Conservation (phyloP, 306 rosid species). For the Castanopsis chinensis region DNA sequence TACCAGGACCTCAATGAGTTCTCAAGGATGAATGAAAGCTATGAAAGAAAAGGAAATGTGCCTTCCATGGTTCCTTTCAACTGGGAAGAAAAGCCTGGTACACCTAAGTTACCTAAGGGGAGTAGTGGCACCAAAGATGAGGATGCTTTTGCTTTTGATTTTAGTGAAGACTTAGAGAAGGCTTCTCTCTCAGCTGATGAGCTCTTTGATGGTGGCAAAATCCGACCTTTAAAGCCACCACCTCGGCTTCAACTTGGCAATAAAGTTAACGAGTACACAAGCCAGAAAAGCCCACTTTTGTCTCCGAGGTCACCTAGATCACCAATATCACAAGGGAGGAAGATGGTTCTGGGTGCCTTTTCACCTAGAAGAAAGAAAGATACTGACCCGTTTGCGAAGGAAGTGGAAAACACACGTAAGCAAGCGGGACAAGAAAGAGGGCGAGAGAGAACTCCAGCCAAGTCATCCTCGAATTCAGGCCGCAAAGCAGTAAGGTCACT, state of each 20-base stretch:
- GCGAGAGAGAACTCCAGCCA: constrained; percentile 37
- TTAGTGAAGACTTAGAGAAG: constrained; percentile 34
- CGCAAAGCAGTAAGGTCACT: constrained; percentile 61
- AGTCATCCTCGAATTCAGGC: constrained; percentile 33
- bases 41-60: neutral
- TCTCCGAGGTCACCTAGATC: constrained; percentile 24
- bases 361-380: constrained; percentile 37
- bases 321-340: constrained; percentile 26
- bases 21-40: neutral
- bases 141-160: constrained; percentile 57
- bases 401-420: neutral
- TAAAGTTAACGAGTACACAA: neutral
- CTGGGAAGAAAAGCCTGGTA: neutral
- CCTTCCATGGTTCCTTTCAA: neutral
- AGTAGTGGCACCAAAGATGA: constrained; percentile 1
- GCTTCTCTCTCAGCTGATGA: constrained; percentile 75
- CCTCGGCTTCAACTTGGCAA: neutral
- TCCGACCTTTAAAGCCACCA: constrained; percentile 49
- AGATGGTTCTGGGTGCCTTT: constrained; percentile 28
- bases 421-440: constrained; percentile 45
- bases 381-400: neutral
- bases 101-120: neutral
- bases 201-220: constrained; percentile 70
- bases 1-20: constrained; percentile 40
- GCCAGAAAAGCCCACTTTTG: constrained; percentile 20